Base-by-base conservation (phyloP, 2,329 filamentous ascomycete species). In the Fusarium hostae region DNA sequence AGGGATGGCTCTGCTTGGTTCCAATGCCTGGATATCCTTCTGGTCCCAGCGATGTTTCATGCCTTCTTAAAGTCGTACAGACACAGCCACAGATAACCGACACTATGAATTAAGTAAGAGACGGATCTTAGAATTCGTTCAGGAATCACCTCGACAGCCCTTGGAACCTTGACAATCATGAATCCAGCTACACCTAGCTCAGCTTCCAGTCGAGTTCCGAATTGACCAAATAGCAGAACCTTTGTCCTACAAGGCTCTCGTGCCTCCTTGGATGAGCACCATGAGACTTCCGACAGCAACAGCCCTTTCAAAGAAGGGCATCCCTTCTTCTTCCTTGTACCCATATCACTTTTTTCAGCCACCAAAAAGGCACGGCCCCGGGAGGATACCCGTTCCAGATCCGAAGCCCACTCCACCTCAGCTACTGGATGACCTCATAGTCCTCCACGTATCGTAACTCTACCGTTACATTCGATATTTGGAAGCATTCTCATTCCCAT, bases 41-140 rank as follows among this genome's bases (percentile, higher is more conserved):
- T 43, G 35, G 57, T 57, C 39, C 41, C 39, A 59, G 32, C 45
- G 34, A 41, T 66, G 65, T 65, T 56, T 69, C 48, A 69, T 44
- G 44, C 52, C 59, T 45, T 48, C 39, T 52, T 26, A 43, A 22
- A 39, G 39, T 51, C 18, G 34, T 28, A 43, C 52, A 41, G 43
- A 35, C 18, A 32, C 37, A 35, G 30, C 41, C 39, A 50, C 26
- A 30, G 26, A 35, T 39, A 40, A 26, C 30, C 39, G 26, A 32
- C 63, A 16, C 24, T 26, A 37, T 48, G 48, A 28, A 24, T 32
- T 20, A 41, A 28, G 30, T 16, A 18, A 28, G 30, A 47, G 28
- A 40, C 9, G 47, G 37, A 40, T 10, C 34, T 11, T n/a, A 22
- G n/a, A 37, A 12, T 40, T 50, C 43, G 9, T 35, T 54, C 26